phyloP scores from a whole-genome alignment of 306 rosid species.

The Dryas alaskensis region DNA sequence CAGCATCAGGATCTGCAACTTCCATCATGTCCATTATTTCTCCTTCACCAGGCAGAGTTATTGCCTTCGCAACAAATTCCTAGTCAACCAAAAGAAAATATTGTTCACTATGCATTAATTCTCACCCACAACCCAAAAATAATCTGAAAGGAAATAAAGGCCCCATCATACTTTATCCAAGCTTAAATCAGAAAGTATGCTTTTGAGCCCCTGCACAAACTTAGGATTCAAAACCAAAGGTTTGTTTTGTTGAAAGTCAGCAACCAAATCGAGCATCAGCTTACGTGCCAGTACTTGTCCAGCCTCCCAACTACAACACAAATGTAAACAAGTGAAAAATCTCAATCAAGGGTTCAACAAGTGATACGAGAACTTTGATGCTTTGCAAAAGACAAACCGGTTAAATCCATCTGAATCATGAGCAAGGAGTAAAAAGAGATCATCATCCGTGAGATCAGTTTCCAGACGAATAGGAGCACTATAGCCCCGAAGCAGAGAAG shows the following conservation, averaged over 20 bases:
- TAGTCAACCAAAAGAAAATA: slow-evolving; percentile 30
- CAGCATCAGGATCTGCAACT: slow-evolving; percentile 99
- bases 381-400: slow-evolving; percentile 60
- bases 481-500: slow-evolving; percentile 81
- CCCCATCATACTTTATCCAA: slow-evolving; percentile 73
- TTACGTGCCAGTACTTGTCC: slow-evolving; percentile 89
- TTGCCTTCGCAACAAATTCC: slow-evolving; percentile 96
- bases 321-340: slow-evolving; percentile 25
- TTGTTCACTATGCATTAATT: slow-evolving; percentile 17
- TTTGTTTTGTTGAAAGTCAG: slow-evolving; percentile 75
- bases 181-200: slow-evolving; percentile 62
- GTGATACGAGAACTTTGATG: slow-evolving; percentile 13
- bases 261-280: slow-evolving; percentile 81
- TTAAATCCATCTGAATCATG: slow-evolving; percentile 92
- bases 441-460: slow-evolving; percentile 70
- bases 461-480: slow-evolving; percentile 96
- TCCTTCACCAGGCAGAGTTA: slow-evolving; percentile 94
- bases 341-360: slow-evolving; percentile 14
- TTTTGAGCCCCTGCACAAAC: slow-evolving; percentile 71
- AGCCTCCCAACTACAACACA: slow-evolving; percentile 88
- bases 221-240: slow-evolving; percentile 67
- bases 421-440: slow-evolving; percentile 87
- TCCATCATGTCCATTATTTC: slow-evolving; percentile 98
- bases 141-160: slow-evolving; percentile 11
- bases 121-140: not conserved